A percentile compares a stretch with the other conserved stretches of the same genome.
These are phyloP conservation scores for Calonectria henricotiae DNA, from an alignment of 2,329 filamentous ascomycete genomes.

Conservation along the genomic window DNA sequence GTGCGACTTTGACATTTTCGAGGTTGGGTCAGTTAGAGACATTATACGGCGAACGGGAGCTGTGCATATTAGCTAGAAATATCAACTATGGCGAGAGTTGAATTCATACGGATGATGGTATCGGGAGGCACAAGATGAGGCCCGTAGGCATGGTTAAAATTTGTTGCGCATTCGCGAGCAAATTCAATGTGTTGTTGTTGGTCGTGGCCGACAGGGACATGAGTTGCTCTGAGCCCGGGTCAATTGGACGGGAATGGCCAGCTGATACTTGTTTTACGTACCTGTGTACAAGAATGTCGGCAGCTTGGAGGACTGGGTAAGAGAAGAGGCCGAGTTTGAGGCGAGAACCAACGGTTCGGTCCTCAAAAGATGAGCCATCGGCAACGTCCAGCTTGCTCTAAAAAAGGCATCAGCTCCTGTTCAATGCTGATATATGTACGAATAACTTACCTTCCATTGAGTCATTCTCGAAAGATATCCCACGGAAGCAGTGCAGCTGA, in stretches of 20 bases:
- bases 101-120: conserved; percentile 78
- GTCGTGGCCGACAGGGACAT: conserved; percentile 97
- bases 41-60: conserved; percentile 89
- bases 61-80: conserved; percentile 53
- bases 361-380: conserved; percentile 72
- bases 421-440: too few species aligned
- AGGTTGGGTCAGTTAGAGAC: conserved; percentile 83
- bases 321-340: conserved; percentile 94
- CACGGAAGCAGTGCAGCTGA: conserved; percentile 92
- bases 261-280: conserved; percentile 54
- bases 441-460: conserved; percentile 87
- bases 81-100: background rate
- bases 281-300: conserved; percentile 91
- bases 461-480: conserved; percentile 99
- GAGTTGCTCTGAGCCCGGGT: conserved; percentile 76
- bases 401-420: conserved; percentile 32
- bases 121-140: conserved; percentile 77
- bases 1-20: conserved; percentile 97
- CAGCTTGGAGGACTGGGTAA: conserved; percentile 95
- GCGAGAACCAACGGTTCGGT: conserved; percentile 70
- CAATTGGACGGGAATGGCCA: background rate
- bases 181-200: conserved; percentile 96
- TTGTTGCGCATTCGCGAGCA: conserved; percentile 85
- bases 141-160: conserved; percentile 86
- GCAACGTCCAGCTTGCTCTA: conserved; percentile 82